Conservation (phyloP, 2,329 filamentous ascomycete species). For the Aspergillus pseudotamarii region DNA sequence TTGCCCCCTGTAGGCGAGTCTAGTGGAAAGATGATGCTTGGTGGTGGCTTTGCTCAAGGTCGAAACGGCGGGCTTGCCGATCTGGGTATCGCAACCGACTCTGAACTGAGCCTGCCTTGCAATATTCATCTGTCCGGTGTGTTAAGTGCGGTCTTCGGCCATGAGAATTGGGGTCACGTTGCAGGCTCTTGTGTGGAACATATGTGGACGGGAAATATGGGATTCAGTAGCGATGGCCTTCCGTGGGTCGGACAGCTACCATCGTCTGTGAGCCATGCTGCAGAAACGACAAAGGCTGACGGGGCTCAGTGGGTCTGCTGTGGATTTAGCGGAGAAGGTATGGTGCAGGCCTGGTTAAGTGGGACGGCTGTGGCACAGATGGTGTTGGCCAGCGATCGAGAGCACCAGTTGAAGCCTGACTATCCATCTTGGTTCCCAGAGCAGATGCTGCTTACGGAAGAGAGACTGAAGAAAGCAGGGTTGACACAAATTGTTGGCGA, state of each 20-base stretch:
- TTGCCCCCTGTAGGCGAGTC: slow-evolving; percentile 28
- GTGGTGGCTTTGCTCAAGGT: slow-evolving; percentile 55
- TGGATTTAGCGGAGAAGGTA: slow-evolving; percentile 35
- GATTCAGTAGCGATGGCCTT: slow-evolving; percentile 52
- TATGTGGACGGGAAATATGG: slow-evolving; percentile 50
- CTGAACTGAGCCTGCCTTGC: slow-evolving; percentile 27
- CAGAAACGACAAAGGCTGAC: neutral
- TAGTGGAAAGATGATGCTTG: slow-evolving; percentile 55
- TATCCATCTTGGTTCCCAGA: slow-evolving; percentile 34
- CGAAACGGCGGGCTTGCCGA: slow-evolving; percentile 48
- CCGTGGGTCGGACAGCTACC: slow-evolving; percentile 55
- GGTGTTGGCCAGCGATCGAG: slow-evolving; percentile 24
- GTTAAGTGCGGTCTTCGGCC: slow-evolving; percentile 29
- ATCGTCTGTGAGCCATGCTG: slow-evolving; percentile 16
- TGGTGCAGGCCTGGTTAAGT: slow-evolving; percentile 36
- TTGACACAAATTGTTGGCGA: slow-evolving; percentile 15
- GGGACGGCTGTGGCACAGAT: slow-evolving; percentile 31
- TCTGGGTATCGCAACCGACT: slow-evolving; percentile 54
- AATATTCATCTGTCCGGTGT: slow-evolving; percentile 32
- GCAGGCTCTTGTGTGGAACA: slow-evolving; percentile 24
- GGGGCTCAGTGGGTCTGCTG: slow-evolving; percentile 33
- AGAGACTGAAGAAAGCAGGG: slow-evolving; percentile 22
- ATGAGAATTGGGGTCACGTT: slow-evolving; percentile 25
- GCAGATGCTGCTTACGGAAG: slow-evolving; percentile 30
- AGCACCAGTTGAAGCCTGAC: neutral